Base-by-base conservation (phyloP, 331 rosid species). In the Quercus phellos region DNA sequence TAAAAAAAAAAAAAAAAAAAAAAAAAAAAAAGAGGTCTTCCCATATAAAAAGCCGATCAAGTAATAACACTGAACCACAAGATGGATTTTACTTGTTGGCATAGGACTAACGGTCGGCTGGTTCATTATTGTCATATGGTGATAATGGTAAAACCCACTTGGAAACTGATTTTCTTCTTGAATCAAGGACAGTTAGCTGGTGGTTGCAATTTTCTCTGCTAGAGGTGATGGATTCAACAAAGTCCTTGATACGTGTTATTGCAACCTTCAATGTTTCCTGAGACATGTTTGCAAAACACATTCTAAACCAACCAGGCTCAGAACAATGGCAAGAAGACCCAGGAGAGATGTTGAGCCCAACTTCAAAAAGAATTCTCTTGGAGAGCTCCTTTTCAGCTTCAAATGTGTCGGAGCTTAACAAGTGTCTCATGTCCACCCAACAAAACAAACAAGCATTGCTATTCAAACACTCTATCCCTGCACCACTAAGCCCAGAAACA, bases 291-390 rank as follows among this genome's bases (percentile, higher is more conserved):
- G 97, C 90, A 73, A 89, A 93, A 83, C 97, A 93, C 55, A 93
- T 46, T 54, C 97, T 80, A 53, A 93, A 93, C 97, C 97, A 93
- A 4, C 97, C 97, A 0, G 97, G 97, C 74, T 93, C 94, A 18
- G 81, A 70, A 74, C 97, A 93, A 21, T 93, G 96, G 43, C 89
- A 93, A 64, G 97, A 88, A 29, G 93, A 85, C 0, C 96, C 94
- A 1, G 96, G 89, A 1, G 94, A 93, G 50, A 93, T 81, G 74
- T 93, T 93, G 74, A 93, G 43, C 27, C 96, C 92, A 69, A 89
- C 91, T 17, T 81, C 83, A 42, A 74, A 84, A 11, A 93, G 59
- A 26, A 93, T 81, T 53, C 21, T 88, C 74, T 77, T 88, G 96
- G 96, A 93, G 21, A 93, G 82, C 80, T 85, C 87, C 43, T 80